Evolutionary conservation across 2,329 filamentous ascomycete species (phyloP), one percentile per base, ranked within the genome.

Genomic region (Basipetospora chlamydospora): DNA sequence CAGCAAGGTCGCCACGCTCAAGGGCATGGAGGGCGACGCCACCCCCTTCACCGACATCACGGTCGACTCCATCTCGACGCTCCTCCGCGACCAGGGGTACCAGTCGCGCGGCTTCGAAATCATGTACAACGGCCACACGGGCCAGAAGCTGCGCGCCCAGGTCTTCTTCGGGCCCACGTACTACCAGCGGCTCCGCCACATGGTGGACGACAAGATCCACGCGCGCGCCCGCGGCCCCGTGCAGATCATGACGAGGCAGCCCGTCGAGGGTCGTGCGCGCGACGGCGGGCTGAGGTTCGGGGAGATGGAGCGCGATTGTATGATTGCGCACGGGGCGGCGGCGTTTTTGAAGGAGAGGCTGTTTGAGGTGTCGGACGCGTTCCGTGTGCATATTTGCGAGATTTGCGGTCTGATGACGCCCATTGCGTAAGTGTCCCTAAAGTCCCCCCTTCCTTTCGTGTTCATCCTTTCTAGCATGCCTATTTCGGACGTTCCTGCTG

Each of bases 281-380:
- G 92, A 98, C 56, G 90, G 90, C 71, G 90, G 90, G 67, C 72
- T 98, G 30, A 88, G 92, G 55, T 98, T 98, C 75, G 90, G 90
- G 77, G 90, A 98, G 69, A 98, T 98, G 90, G 92, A 98, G 63
- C 88, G 92, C 65, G 92, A 98, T 74, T 98, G 90, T 58, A 98
- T 98, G 90, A 98, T 98, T 66, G 86, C 92, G n/a, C 92, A 98
- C 57, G 90, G 90, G 55, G 90, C 92, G 3, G 88, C 85, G 38
- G 80, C 87, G 2, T 98, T 98, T 72, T 63, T 98, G 53, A 98
- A 98, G 64, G 90, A 98, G 67, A 77, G 90, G 51, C 63, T 98
- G 40, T 95, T 98, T 51, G 88, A 96, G 56, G 90, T 98, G 35
- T 94, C 85, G 37, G 90, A 98, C 64, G 88, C 90, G 26, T 98